Percentiles rank a stretch among this genome's conserved stretches.
phyloP scores from a whole-genome alignment of 176 grass and related monocot genomes.

The Pontederia paniculata region DNA sequence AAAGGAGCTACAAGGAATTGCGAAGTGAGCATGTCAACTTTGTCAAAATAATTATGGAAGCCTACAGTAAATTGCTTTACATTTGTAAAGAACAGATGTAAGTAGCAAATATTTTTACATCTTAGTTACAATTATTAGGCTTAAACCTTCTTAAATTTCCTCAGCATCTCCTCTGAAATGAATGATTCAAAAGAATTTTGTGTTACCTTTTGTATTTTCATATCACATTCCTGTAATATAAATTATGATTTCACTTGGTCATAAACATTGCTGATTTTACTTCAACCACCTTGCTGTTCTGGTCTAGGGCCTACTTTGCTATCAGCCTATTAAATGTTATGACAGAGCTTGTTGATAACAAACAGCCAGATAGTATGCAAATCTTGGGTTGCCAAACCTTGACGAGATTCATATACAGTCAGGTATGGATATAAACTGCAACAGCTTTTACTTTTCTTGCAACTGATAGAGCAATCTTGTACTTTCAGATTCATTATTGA shows the following conservation, averaged over 20 bases:
- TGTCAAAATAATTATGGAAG: conserved; percentile 89
- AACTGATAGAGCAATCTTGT: too few relatives aligned
- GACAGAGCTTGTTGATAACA: conserved; percentile 86
- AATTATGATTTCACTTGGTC: too few relatives aligned
- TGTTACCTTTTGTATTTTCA: too few relatives aligned
- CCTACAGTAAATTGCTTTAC: conserved; percentile 81
- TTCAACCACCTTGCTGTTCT: background rate
- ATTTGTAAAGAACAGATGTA: conserved; percentile 97
- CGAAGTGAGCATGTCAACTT: conserved; percentile 60
- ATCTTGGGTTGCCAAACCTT: conserved; percentile 94
- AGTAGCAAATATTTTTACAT: conserved; percentile 27
- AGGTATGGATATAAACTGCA: conserved; percentile 27
- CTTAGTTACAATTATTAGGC: background rate
- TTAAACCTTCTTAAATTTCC: background rate
- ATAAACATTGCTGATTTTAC: too few relatives aligned
- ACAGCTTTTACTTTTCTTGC: too few relatives aligned
- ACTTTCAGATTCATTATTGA: too few relatives aligned
- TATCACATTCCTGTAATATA: too few relatives aligned
- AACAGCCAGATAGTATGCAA: conserved; percentile 57
- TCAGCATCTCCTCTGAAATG: conserved; percentile 9
- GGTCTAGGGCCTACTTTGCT: conserved; percentile 89
- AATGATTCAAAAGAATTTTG: too few relatives aligned
- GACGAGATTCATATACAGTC: conserved; percentile 74
- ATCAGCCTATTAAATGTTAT: conserved; percentile 79
- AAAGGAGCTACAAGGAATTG: conserved; percentile 82